Conservation (phyloP, 306 rosid species). For the Vigna hirtella region DNA sequence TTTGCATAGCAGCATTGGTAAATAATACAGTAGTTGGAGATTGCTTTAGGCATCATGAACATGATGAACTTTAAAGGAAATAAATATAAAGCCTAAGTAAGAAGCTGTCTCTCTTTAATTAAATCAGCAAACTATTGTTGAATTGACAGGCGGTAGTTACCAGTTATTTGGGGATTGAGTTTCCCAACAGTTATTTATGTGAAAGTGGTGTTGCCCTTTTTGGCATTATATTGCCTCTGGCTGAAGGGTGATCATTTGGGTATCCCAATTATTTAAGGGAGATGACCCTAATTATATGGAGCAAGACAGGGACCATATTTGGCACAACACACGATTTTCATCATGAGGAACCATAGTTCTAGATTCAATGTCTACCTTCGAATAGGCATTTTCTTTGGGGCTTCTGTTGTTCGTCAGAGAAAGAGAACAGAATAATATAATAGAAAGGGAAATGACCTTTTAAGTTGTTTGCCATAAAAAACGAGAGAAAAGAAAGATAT, state of each 20-base stretch:
- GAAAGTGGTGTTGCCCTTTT: constrained; percentile 40
- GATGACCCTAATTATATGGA: constrained; percentile 6
- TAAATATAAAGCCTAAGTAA: not conserved
- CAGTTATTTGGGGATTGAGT: constrained; percentile 24
- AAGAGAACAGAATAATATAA: no score
- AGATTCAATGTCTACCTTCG: not conserved
- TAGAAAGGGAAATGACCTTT: no score
- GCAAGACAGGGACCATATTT: constrained; percentile 13
- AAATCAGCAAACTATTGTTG: constrained; percentile 14
- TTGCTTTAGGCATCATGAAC: not conserved
- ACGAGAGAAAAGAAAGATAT: no score
- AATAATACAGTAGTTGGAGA: not conserved
- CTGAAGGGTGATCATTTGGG: not conserved
- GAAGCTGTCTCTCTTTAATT: constrained; percentile 35
- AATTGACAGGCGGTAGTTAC: constrained; percentile 28
- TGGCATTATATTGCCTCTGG: constrained; percentile 36
- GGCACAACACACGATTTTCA: constrained; percentile 13
- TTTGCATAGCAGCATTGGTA: not conserved
- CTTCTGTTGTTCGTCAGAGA: no score
- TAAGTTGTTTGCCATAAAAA: no score
- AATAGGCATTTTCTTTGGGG: not conserved
- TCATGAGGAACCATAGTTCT: not conserved
- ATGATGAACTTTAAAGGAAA: constrained; percentile 27
- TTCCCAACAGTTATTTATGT: not conserved
- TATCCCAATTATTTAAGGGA: constrained; percentile 34